phyloP scores from a whole-genome alignment of 768 basidiomycete genomes.

The Hygrocybe coccinea region DNA sequence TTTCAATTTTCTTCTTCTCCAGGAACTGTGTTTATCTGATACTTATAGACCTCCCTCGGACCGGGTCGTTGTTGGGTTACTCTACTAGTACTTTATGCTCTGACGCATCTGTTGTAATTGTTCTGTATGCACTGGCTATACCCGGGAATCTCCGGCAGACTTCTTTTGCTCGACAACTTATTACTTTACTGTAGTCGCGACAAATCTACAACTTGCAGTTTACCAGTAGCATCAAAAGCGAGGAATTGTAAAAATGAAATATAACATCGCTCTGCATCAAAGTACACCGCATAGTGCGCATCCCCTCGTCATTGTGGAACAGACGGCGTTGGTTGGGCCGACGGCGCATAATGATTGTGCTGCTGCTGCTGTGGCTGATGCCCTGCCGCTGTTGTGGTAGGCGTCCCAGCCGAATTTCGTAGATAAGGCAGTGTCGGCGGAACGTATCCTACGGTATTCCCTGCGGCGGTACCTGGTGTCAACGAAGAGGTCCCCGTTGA shows the following conservation, averaged over 20 bases:
- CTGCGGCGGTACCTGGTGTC: neutral
- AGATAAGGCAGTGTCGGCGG: conserved; percentile 24
- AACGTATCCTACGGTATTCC: conserved; percentile 1
- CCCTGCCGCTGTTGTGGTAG: conserved; percentile 1
- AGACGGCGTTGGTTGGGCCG: conserved; percentile 3
- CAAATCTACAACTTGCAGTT: too few relatives aligned
- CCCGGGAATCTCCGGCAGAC: too few relatives aligned
- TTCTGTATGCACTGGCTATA: too few relatives aligned
- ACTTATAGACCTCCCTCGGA: neutral
- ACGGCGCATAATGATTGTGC: conserved; percentile 2
- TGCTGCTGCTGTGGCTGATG: conserved; percentile 7
- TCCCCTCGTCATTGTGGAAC: neutral
- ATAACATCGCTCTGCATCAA: neutral
- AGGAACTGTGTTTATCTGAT: neutral
- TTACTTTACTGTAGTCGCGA: too few relatives aligned
- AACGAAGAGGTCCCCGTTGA: conserved; percentile 8
- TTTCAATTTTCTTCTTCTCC: neutral
- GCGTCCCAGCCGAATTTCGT: conserved; percentile 14
- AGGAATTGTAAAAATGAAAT: neutral
- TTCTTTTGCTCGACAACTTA: too few relatives aligned
- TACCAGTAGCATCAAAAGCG: neutral
- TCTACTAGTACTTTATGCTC: too few relatives aligned
- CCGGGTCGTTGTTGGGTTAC: too few relatives aligned
- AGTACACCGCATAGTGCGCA: neutral
- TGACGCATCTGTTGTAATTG: too few relatives aligned